A percentile compares a stretch with the other conserved stretches of the same genome.
Evolutionary conservation across 768 basidiomycete species (phyloP).

Genomic region (Pleurotus cornucopiae): DNA sequence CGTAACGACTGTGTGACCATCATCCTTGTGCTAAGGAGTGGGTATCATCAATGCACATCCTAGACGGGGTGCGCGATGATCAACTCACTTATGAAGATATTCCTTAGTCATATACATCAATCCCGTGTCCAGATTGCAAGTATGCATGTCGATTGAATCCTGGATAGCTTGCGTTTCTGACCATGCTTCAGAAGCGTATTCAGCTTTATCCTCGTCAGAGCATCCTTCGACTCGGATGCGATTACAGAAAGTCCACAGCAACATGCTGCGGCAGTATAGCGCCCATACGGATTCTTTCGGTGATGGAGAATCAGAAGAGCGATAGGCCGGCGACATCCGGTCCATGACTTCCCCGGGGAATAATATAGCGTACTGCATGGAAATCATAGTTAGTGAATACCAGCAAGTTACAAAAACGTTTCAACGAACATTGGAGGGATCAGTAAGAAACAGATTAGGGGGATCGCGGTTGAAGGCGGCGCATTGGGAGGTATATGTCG

Average conservation of each 20-base stretch:
- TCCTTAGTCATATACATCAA: constrained; percentile 66
- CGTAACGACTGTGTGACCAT: constrained; percentile 59
- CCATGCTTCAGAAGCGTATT: constrained; percentile 58
- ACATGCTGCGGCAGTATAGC: constrained; percentile 76
- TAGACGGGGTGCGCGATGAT: constrained; percentile 11
- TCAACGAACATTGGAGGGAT: constrained; percentile 60
- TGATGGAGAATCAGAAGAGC: constrained; percentile 40
- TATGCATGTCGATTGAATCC: constrained; percentile 62
- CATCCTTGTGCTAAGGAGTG: constrained; percentile 50
- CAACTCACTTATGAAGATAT: constrained; percentile 66
- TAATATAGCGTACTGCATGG: constrained; percentile 51
- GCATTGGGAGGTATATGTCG: constrained; percentile 65
- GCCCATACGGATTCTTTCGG: constrained; percentile 82
- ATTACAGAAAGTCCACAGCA: constrained; percentile 72
- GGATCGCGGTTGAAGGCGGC: constrained; percentile 59
- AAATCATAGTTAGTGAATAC: neutral
- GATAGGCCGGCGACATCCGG: constrained; percentile 36
- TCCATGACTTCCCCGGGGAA: constrained; percentile 74
- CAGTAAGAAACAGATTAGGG: constrained; percentile 53
- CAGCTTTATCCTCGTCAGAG: constrained; percentile 49
- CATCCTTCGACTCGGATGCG: constrained; percentile 40
- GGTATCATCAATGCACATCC: constrained; percentile 11
- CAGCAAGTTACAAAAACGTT: no score
- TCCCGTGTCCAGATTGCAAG: constrained; percentile 65
- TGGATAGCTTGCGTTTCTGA: constrained; percentile 66